Conservation (phyloP, 2,329 filamentous ascomycete genomes). For the Cladosporium sp. region DNA sequence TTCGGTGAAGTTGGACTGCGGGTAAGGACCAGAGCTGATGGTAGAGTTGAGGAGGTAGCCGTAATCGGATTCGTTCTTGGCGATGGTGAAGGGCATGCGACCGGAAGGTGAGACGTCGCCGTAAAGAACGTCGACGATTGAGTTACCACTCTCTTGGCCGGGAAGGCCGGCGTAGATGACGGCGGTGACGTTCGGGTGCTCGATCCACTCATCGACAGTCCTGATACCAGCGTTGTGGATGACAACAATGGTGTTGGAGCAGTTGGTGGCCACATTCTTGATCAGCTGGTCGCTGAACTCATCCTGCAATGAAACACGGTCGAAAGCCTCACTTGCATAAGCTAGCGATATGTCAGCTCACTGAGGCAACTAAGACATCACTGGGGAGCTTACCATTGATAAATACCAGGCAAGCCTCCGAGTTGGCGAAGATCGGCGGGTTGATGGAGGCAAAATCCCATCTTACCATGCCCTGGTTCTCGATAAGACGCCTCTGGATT, state of each 20-base stretch:
- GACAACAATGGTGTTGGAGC: conserved; percentile 44
- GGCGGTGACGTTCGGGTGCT: conserved; percentile 46
- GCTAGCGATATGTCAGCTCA: conserved; percentile 12
- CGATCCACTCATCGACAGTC: conserved; percentile 42
- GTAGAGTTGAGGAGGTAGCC: conserved; percentile 37
- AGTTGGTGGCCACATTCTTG: conserved; percentile 40
- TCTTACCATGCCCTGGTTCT: conserved; percentile 31
- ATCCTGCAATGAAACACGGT: conserved; percentile 47
- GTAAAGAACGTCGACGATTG: conserved; percentile 44
- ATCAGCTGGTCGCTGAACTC: conserved; percentile 47
- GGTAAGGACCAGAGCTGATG: conserved; percentile 15
- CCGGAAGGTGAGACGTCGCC: conserved; percentile 44
- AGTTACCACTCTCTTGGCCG: conserved; percentile 45
- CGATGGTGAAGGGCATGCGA: conserved; percentile 52
- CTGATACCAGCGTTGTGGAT: conserved; percentile 48
- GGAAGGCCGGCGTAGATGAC: conserved; percentile 46
- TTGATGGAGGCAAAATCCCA: conserved; percentile 35
- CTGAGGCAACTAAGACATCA: no score
- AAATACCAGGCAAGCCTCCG: conserved; percentile 56
- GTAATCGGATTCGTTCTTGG: conserved; percentile 28
- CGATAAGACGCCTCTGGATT: conserved; percentile 37
- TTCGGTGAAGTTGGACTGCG: conserved; percentile 75
- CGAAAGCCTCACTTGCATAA: conserved; percentile 49
- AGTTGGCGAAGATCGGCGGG: conserved; percentile 13
- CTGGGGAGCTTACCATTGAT: conserved; percentile 50